Evolutionary conservation across 2,329 filamentous ascomycete species (phyloP).

Genomic region (Ophiostoma pallidulum): DNA sequence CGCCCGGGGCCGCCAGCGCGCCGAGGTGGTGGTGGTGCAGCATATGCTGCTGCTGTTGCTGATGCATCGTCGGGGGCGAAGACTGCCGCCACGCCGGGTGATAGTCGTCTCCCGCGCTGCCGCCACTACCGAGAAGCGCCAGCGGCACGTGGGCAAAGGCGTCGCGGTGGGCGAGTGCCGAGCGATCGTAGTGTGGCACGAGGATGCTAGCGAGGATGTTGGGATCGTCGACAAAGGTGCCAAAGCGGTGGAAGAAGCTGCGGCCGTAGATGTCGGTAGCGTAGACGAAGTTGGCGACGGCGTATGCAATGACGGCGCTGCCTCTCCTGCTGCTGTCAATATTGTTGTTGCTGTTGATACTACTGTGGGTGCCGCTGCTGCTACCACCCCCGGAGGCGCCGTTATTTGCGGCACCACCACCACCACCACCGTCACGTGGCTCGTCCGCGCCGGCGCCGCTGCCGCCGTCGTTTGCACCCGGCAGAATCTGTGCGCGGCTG

Average conservation of each 20-base stretch:
- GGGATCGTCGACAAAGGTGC: slow-evolving; percentile 21
- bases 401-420: too few relatives aligned
- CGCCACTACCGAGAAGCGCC: slow-evolving; percentile 10
- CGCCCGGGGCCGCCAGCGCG: too few relatives aligned
- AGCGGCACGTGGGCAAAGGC: slow-evolving; percentile 35
- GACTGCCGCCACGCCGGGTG: background rate
- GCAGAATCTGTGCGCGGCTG: slow-evolving; percentile 2
- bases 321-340: background rate
- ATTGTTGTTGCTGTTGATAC: too few relatives aligned
- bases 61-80: background rate
- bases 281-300: slow-evolving; percentile 23
- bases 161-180: slow-evolving; percentile 33
- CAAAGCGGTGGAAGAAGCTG: slow-evolving; percentile 40
- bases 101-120: background rate
- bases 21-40: slow-evolving; percentile 9
- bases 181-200: slow-evolving; percentile 26
- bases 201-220: slow-evolving; percentile 27
- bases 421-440: too few relatives aligned
- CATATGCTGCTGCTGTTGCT: slow-evolving; percentile 2
- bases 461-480: background rate
- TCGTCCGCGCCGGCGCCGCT: background rate
- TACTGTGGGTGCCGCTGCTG: too few relatives aligned
- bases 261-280: slow-evolving; percentile 42
- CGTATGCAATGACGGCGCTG: too few relatives aligned
- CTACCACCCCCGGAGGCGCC: too few relatives aligned